Percentiles rank a stretch among this genome's conserved stretches.
Conservation (phyloP, 192 early-diverging fungal species). For the Mortierella claussenii region DNA sequence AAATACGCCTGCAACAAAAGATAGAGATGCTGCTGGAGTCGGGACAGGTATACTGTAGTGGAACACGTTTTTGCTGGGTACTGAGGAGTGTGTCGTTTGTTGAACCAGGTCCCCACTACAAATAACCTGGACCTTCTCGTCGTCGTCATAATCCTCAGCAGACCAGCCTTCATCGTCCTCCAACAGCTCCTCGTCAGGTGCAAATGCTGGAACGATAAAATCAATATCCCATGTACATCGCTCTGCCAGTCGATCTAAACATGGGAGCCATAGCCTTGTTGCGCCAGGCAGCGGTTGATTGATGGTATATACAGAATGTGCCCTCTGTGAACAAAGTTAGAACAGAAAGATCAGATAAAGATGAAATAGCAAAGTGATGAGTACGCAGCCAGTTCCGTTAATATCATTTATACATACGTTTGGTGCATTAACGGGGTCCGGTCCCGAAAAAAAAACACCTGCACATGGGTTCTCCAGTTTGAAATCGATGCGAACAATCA, state of each 20-base stretch:
- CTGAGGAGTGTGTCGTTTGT: conserved; percentile 68
- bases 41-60: conserved; percentile 75
- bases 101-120: conserved; percentile 79
- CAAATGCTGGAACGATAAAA: conserved; percentile 70
- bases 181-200: conserved; percentile 27
- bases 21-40: conserved; percentile 75
- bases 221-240: conserved; percentile 85
- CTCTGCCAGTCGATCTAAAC: conserved; percentile 72
- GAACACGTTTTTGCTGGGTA: conserved; percentile 68
- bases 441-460: conserved; percentile 67
- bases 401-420: too few relatives aligned
- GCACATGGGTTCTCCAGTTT: conserved; percentile 59
- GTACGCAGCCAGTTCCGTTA: too few relatives aligned
- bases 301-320: conserved; percentile 72
- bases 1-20: conserved; percentile 72
- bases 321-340: conserved; percentile 33
- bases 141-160: conserved; percentile 58
- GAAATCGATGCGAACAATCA: conserved; percentile 63
- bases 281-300: conserved; percentile 72
- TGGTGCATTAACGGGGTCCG: conserved; percentile 66
- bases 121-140: conserved; percentile 65
- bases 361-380: too few relatives aligned
- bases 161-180: conserved; percentile 49
- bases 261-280: conserved; percentile 83
- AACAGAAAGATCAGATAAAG: too few relatives aligned